Conservation (phyloP, 176 grass and related monocot species). For the Cocos nucifera region DNA sequence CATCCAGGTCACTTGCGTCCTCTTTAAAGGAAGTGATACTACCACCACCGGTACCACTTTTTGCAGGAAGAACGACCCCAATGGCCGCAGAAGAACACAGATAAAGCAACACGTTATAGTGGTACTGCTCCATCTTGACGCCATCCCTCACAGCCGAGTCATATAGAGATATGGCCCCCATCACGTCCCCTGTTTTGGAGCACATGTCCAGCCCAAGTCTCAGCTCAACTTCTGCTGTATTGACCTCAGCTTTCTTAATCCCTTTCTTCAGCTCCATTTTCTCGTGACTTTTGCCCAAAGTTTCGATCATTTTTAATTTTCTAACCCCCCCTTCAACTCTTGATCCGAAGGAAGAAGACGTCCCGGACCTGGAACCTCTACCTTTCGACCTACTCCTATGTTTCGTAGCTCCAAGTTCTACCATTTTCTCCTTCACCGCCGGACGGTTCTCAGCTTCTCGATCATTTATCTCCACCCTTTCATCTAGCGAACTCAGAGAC, state of each 20-base stretch:
- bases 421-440: background rate
- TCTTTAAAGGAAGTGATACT: conserved; percentile 9
- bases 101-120: conserved; percentile 67
- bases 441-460: background rate
- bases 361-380: background rate
- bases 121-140: conserved; percentile 42
- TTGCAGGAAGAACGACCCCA: conserved; percentile 43
- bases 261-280: conserved; percentile 14
- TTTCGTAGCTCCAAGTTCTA: background rate
- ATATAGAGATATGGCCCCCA: conserved; percentile 40
- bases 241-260: background rate
- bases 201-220: conserved; percentile 51
- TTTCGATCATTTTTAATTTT: conserved; percentile 5
- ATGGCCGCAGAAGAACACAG: conserved; percentile 49
- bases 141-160: conserved; percentile 32
- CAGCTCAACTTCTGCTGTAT: conserved; percentile 16
- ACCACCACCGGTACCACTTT: conserved; percentile 36
- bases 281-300: conserved; percentile 9
- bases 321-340: conserved; percentile 8
- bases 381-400: background rate
- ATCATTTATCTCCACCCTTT: too few species aligned
- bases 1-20: background rate
- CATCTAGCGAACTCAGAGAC: too few species aligned
- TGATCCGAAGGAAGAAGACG: background rate
- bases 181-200: conserved; percentile 53